Evolutionary conservation across 2,329 filamentous ascomycete species (phyloP).

Genomic region (Graphilbum sp.): DNA sequence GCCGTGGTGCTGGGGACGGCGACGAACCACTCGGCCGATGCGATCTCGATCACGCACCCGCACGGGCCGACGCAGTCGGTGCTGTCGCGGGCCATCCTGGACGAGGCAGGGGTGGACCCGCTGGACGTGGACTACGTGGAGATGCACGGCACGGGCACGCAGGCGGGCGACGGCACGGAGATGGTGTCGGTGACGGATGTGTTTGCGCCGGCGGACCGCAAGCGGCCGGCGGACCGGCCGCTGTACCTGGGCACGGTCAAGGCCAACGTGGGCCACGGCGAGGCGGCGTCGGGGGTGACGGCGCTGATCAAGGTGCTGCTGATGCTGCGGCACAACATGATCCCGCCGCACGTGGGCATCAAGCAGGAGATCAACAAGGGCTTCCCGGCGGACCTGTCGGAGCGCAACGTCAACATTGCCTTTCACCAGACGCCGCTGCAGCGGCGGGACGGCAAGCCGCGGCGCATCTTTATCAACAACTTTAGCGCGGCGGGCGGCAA

Average conservation of each 20-base stretch:
- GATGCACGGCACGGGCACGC: conserved; percentile 80
- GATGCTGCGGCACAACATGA: conserved; percentile 45
- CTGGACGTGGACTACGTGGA: conserved; percentile 70
- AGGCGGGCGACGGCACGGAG: conserved; percentile 69
- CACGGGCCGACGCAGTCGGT: conserved; percentile 61
- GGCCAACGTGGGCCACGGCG: conserved; percentile 46
- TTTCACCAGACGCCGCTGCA: conserved; percentile 33
- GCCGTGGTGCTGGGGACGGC: conserved; percentile 58
- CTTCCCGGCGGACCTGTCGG: conserved; percentile 38
- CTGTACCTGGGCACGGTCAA: conserved; percentile 48
- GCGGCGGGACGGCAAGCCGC: conserved; percentile 28
- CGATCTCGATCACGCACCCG: conserved; percentile 71
- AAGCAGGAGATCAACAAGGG: conserved; percentile 44
- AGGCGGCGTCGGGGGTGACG: conserved; percentile 44
- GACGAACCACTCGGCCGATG: conserved; percentile 70
- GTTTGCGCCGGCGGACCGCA: conserved; percentile 29
- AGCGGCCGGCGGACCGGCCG: conserved; percentile 30
- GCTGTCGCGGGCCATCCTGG: conserved; percentile 53
- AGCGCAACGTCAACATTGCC: conserved; percentile 43
- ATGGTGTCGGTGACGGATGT: conserved; percentile 56
- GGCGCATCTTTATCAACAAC: conserved; percentile 45
- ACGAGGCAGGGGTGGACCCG: conserved; percentile 58
- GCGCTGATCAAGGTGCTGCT: conserved; percentile 47
- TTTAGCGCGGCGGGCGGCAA: conserved; percentile 59
- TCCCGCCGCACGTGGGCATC: conserved; percentile 52